phyloP scores from a whole-genome alignment of 805 yeast species.

The Nakazawaea pomicola region DNA sequence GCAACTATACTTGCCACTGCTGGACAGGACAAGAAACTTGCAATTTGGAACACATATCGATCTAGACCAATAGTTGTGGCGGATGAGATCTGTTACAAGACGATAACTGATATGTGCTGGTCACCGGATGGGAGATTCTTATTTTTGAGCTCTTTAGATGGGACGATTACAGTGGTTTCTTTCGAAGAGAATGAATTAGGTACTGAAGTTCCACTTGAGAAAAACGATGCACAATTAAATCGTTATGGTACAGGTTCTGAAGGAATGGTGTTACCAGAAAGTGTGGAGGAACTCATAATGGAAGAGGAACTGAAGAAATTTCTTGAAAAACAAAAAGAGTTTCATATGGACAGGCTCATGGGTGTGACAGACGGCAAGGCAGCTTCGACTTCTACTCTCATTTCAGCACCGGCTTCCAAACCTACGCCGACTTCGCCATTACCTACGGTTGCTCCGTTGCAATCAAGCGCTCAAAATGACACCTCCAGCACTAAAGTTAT shows the following conservation, averaged over 20 bases:
- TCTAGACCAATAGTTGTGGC: slow-evolving; percentile 79
- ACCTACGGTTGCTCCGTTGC: neutral
- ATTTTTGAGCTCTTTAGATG: slow-evolving; percentile 81
- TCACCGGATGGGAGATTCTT: slow-evolving; percentile 70
- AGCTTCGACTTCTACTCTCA: no score
- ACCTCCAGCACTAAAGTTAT: slow-evolving; percentile 16
- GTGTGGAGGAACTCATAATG: slow-evolving; percentile 67
- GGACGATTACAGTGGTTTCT: slow-evolving; percentile 61
- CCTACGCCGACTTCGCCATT: neutral
- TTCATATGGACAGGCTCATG: slow-evolving; percentile 39
- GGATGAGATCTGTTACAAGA: slow-evolving; percentile 64
- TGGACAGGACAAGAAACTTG: slow-evolving; percentile 88
- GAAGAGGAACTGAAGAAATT: slow-evolving; percentile 56
- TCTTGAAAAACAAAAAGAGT: slow-evolving; percentile 25
- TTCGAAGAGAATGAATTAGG: slow-evolving; percentile 70
- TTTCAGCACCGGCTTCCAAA: neutral
- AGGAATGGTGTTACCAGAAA: slow-evolving; percentile 79
- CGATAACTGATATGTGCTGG: slow-evolving; percentile 91
- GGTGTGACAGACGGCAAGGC: slow-evolving; percentile 16
- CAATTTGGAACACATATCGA: slow-evolving; percentile 78
- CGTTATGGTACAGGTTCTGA: slow-evolving; percentile 89
- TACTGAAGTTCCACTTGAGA: slow-evolving; percentile 51
- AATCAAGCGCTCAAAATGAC: slow-evolving; percentile 13
- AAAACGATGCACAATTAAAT: slow-evolving; percentile 63
- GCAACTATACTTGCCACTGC: slow-evolving; percentile 88